phyloP scores from a whole-genome alignment of 352 stramenopile species.

The Globisporangium paddicum region DNA sequence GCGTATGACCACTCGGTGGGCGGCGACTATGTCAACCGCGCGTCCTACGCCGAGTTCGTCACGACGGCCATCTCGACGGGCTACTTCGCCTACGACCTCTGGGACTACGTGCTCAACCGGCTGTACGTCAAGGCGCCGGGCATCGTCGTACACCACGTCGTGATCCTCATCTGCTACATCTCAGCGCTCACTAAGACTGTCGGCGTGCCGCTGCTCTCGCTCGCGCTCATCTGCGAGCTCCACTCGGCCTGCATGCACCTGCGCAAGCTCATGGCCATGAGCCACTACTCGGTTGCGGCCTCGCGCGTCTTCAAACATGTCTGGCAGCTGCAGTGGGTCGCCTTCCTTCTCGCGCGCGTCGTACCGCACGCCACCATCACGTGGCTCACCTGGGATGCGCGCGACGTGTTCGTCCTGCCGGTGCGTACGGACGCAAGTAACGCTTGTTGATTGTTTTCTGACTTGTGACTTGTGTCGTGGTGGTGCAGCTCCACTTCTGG shows the following conservation, averaged over 20 bases:
- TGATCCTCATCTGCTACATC: constrained; percentile 80
- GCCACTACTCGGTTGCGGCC: constrained; percentile 25
- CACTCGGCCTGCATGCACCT: constrained; percentile 76
- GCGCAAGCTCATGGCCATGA: constrained; percentile 74
- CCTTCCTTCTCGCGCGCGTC: constrained; percentile 40
- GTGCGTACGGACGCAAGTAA: not conserved
- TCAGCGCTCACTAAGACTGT: constrained; percentile 68
- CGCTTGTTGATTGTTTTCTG: not conserved
- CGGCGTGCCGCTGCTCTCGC: constrained; percentile 62
- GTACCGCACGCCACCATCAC: constrained; percentile 41
- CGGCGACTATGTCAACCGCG: constrained; percentile 34
- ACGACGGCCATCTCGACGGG: constrained; percentile 63
- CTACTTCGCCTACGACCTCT: constrained; percentile 83
- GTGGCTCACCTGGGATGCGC: constrained; percentile 39
- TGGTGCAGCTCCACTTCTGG: constrained; percentile 40
- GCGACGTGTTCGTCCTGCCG: constrained; percentile 35
- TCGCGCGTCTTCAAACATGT: constrained; percentile 33
- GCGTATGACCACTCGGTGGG: constrained; percentile 44
- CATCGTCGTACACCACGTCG: constrained; percentile 70
- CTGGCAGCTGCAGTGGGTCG: constrained; percentile 53
- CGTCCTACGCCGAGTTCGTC: constrained; percentile 33
- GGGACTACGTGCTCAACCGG: constrained; percentile 67
- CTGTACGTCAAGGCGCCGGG: constrained; percentile 68
- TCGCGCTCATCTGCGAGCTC: constrained; percentile 72
- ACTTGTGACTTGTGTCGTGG: not conserved